Evolutionary conservation across 2,329 filamentous ascomycete genomes (phyloP).

Genomic region (Blastomyces gilchristii): DNA sequence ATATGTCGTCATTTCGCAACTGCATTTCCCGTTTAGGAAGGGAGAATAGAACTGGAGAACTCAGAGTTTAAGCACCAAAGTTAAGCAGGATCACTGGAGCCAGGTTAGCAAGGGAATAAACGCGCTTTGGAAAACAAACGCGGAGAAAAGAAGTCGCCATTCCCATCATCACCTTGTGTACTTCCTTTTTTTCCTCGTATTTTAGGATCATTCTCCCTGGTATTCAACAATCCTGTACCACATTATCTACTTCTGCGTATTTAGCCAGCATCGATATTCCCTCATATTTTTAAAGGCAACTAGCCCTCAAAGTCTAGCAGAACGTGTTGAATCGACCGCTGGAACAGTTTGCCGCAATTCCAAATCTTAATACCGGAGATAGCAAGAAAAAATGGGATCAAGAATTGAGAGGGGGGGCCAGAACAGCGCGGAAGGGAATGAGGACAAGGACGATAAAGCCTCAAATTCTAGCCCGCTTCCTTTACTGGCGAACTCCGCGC

Average conservation of each 20-base stretch:
- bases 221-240: background rate
- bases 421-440: background rate
- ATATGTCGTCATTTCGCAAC: background rate
- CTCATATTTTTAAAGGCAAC: background rate
- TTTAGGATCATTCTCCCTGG: background rate
- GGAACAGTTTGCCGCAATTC: background rate
- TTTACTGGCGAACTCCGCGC: background rate
- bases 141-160: background rate
- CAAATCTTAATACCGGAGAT: background rate
- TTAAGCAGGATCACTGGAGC: background rate
- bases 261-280: background rate
- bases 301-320: background rate
- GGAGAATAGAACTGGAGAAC: background rate
- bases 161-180: background rate
- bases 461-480: background rate
- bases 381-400: background rate
- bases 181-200: background rate
- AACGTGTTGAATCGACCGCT: background rate
- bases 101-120: background rate
- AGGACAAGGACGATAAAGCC: background rate
- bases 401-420: background rate
- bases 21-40: background rate
- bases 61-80: background rate
- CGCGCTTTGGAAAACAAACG: background rate
- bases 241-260: background rate